phyloP scores from a whole-genome alignment of 768 basidiomycete species.

The Suillus brevipes region DNA sequence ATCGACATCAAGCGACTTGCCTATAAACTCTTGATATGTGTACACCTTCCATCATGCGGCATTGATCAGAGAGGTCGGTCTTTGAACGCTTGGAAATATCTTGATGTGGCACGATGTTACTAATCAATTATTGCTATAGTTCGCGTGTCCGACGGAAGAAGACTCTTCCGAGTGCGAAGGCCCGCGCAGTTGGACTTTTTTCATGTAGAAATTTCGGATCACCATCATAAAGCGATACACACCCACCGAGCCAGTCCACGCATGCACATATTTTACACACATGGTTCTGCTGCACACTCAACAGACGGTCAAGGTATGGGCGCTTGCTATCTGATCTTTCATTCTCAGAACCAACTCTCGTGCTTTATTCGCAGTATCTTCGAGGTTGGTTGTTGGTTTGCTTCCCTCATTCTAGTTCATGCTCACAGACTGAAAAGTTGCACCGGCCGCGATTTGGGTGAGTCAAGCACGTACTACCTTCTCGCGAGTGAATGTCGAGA shows the following conservation, averaged over 20 bases:
- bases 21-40: too few species aligned
- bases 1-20: too few species aligned
- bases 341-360: background rate
- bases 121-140: too few species aligned
- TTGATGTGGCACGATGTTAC: too few species aligned
- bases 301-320: constrained; percentile 11
- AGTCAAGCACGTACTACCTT: background rate
- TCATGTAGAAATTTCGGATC: background rate
- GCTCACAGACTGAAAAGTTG: constrained; percentile 3
- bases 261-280: background rate
- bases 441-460: constrained; percentile 12
- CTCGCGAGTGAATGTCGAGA: background rate
- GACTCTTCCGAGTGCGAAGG: background rate
- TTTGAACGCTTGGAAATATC: background rate
- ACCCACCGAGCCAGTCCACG: background rate
- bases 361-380: constrained; percentile 6
- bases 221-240: background rate
- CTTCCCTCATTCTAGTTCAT: too few species aligned
- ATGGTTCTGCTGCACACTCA: constrained; percentile 8
- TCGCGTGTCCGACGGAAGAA: background rate
- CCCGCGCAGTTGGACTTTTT: background rate
- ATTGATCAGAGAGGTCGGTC: background rate
- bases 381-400: constrained; percentile 6
- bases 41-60: too few species aligned
- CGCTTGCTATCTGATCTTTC: background rate